phyloP scores from a whole-genome alignment of 2,329 filamentous ascomycete species.

The Diplodia intermedia region DNA sequence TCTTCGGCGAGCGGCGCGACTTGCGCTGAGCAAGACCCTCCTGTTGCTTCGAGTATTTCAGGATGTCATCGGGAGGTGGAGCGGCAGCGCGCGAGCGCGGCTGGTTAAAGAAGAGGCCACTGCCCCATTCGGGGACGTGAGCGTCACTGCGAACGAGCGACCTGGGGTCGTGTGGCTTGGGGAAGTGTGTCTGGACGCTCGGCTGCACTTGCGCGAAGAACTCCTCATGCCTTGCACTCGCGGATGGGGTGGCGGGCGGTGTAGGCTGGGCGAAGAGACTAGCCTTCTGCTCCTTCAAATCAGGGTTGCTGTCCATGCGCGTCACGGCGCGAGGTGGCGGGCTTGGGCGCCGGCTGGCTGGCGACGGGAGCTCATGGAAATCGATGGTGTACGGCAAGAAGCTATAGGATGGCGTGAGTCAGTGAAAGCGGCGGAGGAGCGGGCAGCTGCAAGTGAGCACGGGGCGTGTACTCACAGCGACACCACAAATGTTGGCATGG shows the following conservation, averaged over 20 bases:
- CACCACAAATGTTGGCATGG: slow-evolving; percentile 67
- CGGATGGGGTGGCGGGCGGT: slow-evolving; percentile 52
- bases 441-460: slow-evolving; percentile 31
- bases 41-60: slow-evolving; percentile 67
- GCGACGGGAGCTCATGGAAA: slow-evolving; percentile 70
- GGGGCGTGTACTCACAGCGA: slow-evolving; percentile 60
- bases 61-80: slow-evolving; percentile 76
- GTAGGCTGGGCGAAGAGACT: slow-evolving; percentile 51
- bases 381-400: slow-evolving; percentile 93
- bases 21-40: slow-evolving; percentile 43
- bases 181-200: slow-evolving; percentile 62
- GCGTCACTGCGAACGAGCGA: slow-evolving; percentile 74
- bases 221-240: slow-evolving; percentile 49
- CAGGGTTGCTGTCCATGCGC: slow-evolving; percentile 56
- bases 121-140: slow-evolving; percentile 78
- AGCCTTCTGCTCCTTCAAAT: slow-evolving; percentile 43
- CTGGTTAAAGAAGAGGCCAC: slow-evolving; percentile 65
- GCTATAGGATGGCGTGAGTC: slow-evolving; percentile 55
- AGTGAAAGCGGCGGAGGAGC: not conserved
- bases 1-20: slow-evolving; percentile 37
- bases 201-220: slow-evolving; percentile 54
- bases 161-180: slow-evolving; percentile 55
- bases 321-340: slow-evolving; percentile 40
- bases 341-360: slow-evolving; percentile 39
- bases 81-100: slow-evolving; percentile 77